Conservation (phyloP, 2,329 filamentous ascomycete species). For the Colletotrichum sublineola region DNA sequence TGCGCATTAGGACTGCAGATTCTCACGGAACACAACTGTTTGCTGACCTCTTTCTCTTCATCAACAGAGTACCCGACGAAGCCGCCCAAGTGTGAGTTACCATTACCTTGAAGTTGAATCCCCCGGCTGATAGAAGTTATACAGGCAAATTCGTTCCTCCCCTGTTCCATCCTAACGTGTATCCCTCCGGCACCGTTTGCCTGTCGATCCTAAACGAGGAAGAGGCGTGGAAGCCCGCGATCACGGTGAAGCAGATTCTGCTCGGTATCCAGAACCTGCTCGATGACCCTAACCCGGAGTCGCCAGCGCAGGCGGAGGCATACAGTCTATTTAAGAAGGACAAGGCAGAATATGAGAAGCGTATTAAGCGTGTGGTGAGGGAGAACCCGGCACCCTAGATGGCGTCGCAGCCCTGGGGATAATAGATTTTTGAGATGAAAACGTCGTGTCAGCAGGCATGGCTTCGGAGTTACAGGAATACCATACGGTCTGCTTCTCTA, state of each 20-base stretch:
- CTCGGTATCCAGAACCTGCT: constrained; percentile 96
- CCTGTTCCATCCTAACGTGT: constrained; percentile 98
- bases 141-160: constrained; percentile 95
- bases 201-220: constrained; percentile 98
- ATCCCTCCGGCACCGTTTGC: constrained; percentile 97
- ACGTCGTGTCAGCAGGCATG: constrained; percentile 25
- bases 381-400: constrained; percentile 84
- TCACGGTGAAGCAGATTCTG: constrained; percentile 98
- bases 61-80: constrained; percentile 94
- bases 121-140: constrained; percentile 22
- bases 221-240: constrained; percentile 98
- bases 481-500: constrained; percentile 41
- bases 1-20: not conserved
- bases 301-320: constrained; percentile 94
- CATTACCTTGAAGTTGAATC: constrained; percentile 3
- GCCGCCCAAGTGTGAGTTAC: constrained; percentile 92
- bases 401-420: not conserved
- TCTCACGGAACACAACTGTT: constrained; percentile 2
- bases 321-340: constrained; percentile 98
- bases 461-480: constrained; percentile 40
- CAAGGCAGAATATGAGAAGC: constrained; percentile 85
- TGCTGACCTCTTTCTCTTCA: constrained; percentile 44
- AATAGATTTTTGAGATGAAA: constrained; percentile 29
- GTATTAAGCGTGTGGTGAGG: constrained; percentile 86
- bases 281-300: constrained; percentile 96